These are phyloP conservation scores for Aspergillus phoenicis DNA, from an alignment of 2,329 filamentous ascomycete genomes.

Conservation along the genomic window DNA sequence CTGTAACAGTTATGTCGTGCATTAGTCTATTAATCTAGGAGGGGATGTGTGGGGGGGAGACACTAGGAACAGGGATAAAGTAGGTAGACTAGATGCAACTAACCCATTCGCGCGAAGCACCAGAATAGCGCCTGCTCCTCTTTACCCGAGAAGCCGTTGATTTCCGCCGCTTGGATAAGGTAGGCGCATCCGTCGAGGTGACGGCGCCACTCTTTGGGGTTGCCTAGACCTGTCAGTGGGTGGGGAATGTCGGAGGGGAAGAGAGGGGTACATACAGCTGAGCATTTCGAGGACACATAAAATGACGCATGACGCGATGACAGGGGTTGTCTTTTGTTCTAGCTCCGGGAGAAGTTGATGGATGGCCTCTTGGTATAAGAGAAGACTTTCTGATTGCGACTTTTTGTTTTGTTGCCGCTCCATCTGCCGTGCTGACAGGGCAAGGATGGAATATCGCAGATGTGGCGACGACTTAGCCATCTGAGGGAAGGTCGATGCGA, in stretches of 20 bases:
- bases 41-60: not conserved
- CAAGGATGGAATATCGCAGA: slow-evolving; percentile 54
- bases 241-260: not conserved
- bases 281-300: slow-evolving; percentile 58
- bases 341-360: slow-evolving; percentile 53
- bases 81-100: not conserved
- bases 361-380: slow-evolving; percentile 56
- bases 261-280: slow-evolving; percentile 37
- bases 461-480: slow-evolving; percentile 50
- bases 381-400: slow-evolving; percentile 49
- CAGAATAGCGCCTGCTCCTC: slow-evolving; percentile 57
- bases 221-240: slow-evolving; percentile 19
- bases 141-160: slow-evolving; percentile 55
- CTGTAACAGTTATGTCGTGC: slow-evolving; percentile 20
- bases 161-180: slow-evolving; percentile 53
- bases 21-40: not conserved
- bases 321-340: slow-evolving; percentile 49
- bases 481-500: slow-evolving; percentile 52
- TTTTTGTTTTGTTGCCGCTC: slow-evolving; percentile 49
- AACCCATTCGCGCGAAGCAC: slow-evolving; percentile 58
- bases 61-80: not conserved
- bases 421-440: slow-evolving; percentile 55
- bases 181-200: slow-evolving; percentile 58
- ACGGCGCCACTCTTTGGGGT: slow-evolving; percentile 53
- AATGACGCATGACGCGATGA: slow-evolving; percentile 57